Evolutionary conservation across 345 rosid species (phyloP).

Genomic region (Eucalyptus globulus): DNA sequence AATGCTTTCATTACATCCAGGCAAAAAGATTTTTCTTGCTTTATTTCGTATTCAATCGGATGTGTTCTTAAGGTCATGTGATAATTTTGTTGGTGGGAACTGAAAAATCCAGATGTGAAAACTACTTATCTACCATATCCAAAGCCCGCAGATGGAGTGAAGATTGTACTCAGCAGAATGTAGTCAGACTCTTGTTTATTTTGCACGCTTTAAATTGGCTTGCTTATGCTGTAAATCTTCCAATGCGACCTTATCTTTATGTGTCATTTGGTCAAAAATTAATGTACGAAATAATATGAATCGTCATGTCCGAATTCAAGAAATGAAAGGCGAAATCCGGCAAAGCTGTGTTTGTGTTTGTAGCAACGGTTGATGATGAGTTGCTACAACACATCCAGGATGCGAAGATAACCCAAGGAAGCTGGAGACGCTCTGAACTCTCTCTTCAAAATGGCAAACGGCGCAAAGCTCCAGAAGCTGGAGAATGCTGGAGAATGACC

Average conservation of each 20-base stretch:
- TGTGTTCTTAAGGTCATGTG: not conserved
- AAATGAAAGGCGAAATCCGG: no score
- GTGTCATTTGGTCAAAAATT: not conserved
- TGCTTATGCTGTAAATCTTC: not conserved
- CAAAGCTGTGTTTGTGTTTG: no score
- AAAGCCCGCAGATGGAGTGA: constrained; percentile 11
- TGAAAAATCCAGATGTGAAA: constrained; percentile 10
- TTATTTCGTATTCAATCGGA: not conserved
- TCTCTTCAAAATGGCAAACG: no score
- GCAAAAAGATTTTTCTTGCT: not conserved
- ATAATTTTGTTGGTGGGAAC: constrained; percentile 9
- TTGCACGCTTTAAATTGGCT: not conserved
- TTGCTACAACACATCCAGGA: no score
- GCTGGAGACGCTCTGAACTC: no score
- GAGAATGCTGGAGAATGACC: no score
- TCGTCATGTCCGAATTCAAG: not conserved
- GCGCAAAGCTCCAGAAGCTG: no score
- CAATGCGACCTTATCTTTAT: not conserved
- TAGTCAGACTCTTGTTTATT: not conserved
- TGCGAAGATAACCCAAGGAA: no score
- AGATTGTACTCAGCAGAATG: not conserved
- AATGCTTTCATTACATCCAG: not conserved
- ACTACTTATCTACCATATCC: constrained; percentile 9
- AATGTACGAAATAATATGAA: not conserved
- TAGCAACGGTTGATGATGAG: no score